Evolutionary conservation across 768 basidiomycete genomes (phyloP).

Genomic region (Neoboletus magnificus): DNA sequence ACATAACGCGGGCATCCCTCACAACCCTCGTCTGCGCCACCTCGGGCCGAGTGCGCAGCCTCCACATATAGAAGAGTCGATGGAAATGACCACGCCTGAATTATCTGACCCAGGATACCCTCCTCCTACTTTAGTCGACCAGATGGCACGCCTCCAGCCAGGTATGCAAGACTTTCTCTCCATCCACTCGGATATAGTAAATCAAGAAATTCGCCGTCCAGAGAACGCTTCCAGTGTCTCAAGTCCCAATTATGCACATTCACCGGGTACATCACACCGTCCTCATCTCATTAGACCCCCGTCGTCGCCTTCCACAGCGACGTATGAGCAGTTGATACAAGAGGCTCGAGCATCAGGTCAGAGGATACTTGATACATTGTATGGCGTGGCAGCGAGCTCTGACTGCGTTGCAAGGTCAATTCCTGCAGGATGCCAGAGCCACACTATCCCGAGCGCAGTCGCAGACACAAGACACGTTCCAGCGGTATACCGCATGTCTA

Average conservation of each 20-base stretch:
- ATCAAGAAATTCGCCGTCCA: constrained; percentile 9
- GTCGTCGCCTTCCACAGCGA: constrained; percentile 49
- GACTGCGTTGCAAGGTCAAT: constrained; percentile 45
- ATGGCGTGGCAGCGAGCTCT: not conserved
- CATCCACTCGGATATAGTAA: not conserved
- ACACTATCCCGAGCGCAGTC: constrained; percentile 63
- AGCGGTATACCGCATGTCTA: constrained; percentile 64
- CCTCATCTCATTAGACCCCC: constrained; percentile 43
- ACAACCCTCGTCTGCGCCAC: constrained; percentile 77
- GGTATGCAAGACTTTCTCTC: constrained; percentile 18
- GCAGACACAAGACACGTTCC: constrained; percentile 69
- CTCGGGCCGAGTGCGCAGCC: constrained; percentile 32
- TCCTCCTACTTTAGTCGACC: constrained; percentile 29
- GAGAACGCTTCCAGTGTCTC: constrained; percentile 30
- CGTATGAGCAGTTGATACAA: constrained; percentile 51
- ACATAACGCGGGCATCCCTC: constrained; percentile 69
- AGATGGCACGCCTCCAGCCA: constrained; percentile 35
- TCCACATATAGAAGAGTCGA: constrained; percentile 33
- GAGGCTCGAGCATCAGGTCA: constrained; percentile 61
- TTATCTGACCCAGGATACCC: constrained; percentile 34
- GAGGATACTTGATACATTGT: constrained; percentile 21
- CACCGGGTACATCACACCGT: constrained; percentile 29
- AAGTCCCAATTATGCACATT: constrained; percentile 31
- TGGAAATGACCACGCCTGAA: constrained; percentile 34
- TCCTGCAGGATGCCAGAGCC: constrained; percentile 57